phyloP scores from a whole-genome alignment of 805 yeast genomes.

The Sugiyamaella americana region DNA sequence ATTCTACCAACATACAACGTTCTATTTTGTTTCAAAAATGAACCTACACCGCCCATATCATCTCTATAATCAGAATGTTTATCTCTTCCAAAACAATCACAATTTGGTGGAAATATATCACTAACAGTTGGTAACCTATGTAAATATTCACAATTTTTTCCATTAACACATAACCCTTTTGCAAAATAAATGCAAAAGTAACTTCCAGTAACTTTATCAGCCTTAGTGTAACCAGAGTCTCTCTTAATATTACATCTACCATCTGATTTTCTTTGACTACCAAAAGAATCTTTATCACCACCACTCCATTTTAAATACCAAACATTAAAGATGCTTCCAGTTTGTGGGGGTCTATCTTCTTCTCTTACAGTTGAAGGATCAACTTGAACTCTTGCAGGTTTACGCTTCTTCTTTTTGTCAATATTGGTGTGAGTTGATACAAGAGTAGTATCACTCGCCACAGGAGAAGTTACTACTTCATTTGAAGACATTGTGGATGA shows the following conservation, averaged over 20 bases:
- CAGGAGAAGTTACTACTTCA: no score
- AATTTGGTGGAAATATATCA: conserved; percentile 55
- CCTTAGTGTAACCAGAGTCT: conserved; percentile 75
- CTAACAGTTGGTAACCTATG: conserved; percentile 65
- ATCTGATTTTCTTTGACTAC: conserved; percentile 43
- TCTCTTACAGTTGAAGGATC: conserved; percentile 52
- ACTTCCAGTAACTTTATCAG: conserved; percentile 43
- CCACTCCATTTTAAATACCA: conserved; percentile 92
- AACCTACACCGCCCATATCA: conserved; percentile 93
- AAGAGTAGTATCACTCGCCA: no score
- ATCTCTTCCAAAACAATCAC: conserved; percentile 91
- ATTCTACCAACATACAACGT: conserved; percentile 71
- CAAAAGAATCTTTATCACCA: conserved; percentile 44
- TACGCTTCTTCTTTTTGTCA: conserved; percentile 10
- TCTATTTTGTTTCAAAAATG: conserved; percentile 59
- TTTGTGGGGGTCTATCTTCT: conserved; percentile 66
- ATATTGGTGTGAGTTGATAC: no score
- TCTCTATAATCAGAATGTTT: conserved; percentile 76
- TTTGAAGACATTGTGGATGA: no score
- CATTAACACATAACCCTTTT: conserved; percentile 79
- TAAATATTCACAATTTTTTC: conserved; percentile 65
- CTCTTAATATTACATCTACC: conserved; percentile 50
- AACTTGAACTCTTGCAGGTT: conserved; percentile 63
- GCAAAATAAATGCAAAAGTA: conserved; percentile 81
- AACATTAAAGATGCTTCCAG: conserved; percentile 73